phyloP scores from a whole-genome alignment of 1,139 yeast genomes.

The Yamadazyma trypodendri region DNA sequence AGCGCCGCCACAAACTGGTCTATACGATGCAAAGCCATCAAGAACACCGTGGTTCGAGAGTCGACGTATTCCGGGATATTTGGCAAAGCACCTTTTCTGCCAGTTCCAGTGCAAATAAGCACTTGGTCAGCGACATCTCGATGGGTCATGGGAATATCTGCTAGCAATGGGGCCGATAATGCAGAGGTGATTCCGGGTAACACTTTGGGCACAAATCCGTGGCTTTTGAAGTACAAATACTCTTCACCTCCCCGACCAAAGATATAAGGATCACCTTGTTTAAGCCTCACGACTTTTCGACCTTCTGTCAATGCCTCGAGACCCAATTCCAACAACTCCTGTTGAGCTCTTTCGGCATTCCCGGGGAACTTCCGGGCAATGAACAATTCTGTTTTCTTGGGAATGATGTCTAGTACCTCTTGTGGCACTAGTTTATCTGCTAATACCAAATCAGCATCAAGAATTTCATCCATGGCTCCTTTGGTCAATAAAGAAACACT shows the following conservation, averaged over 20 bases:
- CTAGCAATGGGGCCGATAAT: slow-evolving; percentile 82
- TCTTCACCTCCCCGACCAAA: slow-evolving; percentile 99
- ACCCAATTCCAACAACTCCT: slow-evolving; percentile 74
- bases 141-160: slow-evolving; percentile 88
- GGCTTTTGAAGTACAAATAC: slow-evolving; percentile 58
- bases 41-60: slow-evolving; percentile 77
- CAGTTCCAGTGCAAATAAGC: slow-evolving; percentile 91
- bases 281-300: slow-evolving; percentile 77
- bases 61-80: slow-evolving; percentile 69
- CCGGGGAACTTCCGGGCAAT: slow-evolving; percentile 97
- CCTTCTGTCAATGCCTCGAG: slow-evolving; percentile 63
- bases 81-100: slow-evolving; percentile 82
- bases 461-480: slow-evolving; percentile 81
- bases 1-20: slow-evolving; percentile 64
- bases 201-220: slow-evolving; percentile 72
- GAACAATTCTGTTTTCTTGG: slow-evolving; percentile 67
- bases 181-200: slow-evolving; percentile 92
- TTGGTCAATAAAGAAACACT: slow-evolving; percentile 76
- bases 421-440: slow-evolving; percentile 95
- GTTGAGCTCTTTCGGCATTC: slow-evolving; percentile 91
- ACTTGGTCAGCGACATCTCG: slow-evolving; percentile 93
- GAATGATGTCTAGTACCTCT: slow-evolving; percentile 78
- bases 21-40: slow-evolving; percentile 89
- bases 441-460: slow-evolving; percentile 76
- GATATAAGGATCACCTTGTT: slow-evolving; percentile 97